Evolutionary conservation across 768 basidiomycete genomes (phyloP).

Genomic region (Amanita pseudoporphyria): DNA sequence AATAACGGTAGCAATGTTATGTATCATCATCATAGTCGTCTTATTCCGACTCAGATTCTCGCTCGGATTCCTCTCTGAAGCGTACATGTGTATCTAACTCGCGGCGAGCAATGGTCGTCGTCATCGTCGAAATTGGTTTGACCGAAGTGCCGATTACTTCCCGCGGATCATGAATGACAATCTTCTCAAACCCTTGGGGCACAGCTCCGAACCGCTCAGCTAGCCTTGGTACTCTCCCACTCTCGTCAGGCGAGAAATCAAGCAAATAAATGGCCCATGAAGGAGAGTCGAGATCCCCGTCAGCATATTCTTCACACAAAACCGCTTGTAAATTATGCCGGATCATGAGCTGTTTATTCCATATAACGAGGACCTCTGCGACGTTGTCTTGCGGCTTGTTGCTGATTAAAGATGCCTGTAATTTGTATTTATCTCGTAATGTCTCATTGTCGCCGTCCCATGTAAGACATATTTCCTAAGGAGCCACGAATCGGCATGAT

Average conservation of each 20-base stretch:
- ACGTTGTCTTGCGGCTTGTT: conserved; percentile 17
- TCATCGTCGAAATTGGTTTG: neutral
- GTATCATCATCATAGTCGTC: neutral
- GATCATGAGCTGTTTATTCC: conserved; percentile 8
- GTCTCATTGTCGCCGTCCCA: neutral
- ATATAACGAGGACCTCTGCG: conserved; percentile 5
- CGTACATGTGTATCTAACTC: conserved; percentile 6
- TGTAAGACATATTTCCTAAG: conserved; percentile 1
- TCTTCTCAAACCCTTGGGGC: conserved; percentile 12
- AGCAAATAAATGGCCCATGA: conserved; percentile 18
- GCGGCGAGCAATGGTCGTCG: conserved; percentile 2
- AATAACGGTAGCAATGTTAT: neutral
- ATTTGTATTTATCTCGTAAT: neutral
- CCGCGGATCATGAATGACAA: conserved; percentile 16
- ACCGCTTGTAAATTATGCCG: conserved; percentile 8
- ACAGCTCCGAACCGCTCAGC: conserved; percentile 16
- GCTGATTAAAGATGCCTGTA: neutral
- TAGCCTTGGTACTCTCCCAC: conserved; percentile 3
- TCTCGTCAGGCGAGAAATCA: conserved; percentile 10
- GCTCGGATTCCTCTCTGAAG: neutral
- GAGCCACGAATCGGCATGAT: neutral
- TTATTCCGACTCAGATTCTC: neutral
- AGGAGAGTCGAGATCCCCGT: conserved; percentile 14
- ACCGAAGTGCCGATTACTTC: neutral
- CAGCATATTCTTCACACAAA: conserved; percentile 12